Conservation (phyloP, 768 basidiomycete species). For the Suillus fuscotomentosus region DNA sequence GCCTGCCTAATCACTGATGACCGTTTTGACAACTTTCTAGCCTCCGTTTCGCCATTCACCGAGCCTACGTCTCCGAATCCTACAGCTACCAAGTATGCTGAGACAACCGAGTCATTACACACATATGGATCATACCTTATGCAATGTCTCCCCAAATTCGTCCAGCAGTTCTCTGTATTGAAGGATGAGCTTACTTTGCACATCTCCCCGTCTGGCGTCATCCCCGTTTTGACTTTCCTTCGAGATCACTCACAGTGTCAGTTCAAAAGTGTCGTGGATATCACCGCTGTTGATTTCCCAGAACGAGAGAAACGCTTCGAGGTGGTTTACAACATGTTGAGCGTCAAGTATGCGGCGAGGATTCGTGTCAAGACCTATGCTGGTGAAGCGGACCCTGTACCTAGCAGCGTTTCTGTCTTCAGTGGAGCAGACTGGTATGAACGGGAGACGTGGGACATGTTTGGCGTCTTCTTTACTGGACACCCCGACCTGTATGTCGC, state of each 20-base stretch:
- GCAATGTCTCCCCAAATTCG: constrained; percentile 92
- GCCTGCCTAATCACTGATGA: background rate
- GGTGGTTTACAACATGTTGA: constrained; percentile 93
- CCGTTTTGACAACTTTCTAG: constrained; percentile 31
- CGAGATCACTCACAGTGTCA: constrained; percentile 95
- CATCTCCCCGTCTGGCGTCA: constrained; percentile 73
- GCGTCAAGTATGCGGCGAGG: constrained; percentile 72
- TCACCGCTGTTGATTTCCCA: constrained; percentile 94
- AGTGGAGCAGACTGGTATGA: constrained; percentile 99
- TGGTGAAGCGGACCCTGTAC: constrained; percentile 88
- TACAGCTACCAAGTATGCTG: constrained; percentile 65
- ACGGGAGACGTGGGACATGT: constrained; percentile 97
- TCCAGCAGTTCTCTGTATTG: constrained; percentile 96
- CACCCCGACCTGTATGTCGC: constrained; percentile 90
- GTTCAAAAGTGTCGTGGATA: constrained; percentile 90
- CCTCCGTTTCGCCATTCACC: constrained; percentile 76
- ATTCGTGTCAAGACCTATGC: constrained; percentile 98
- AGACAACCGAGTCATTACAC: constrained; percentile 78
- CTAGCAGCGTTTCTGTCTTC: constrained; percentile 76
- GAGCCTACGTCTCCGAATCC: constrained; percentile 92
- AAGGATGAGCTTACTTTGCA: constrained; percentile 95
- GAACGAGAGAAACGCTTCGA: constrained; percentile 93
- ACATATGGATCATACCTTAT: constrained; percentile 91
- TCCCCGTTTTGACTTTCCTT: constrained; percentile 88
- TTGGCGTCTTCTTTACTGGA: constrained; percentile 91